Evolutionary conservation across 306 rosid genomes (phyloP), one percentile per base, ranked within the genome.

Genomic region (Quercus mongolica): DNA sequence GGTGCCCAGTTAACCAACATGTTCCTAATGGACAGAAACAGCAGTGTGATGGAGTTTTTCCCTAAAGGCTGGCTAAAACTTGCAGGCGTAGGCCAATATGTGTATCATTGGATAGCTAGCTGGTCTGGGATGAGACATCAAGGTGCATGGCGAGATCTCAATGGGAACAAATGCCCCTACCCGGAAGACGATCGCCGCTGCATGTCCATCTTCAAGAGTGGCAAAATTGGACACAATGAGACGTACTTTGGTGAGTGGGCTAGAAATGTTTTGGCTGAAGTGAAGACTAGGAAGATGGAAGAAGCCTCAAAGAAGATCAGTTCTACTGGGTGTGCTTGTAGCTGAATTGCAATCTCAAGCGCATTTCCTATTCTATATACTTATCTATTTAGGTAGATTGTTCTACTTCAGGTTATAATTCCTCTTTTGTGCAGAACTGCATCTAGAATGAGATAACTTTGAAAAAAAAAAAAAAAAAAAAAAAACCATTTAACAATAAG

Each of bases 41-140:
- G 97, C 69, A 88, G 92, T 61, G 91, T 92, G 1, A 87, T 92
- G 92, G 94, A 90, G 76, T 90, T 92, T 54, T 92, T 90, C 7
- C 92, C 97, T 33, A 87, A 84, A 78, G 94, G 92, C 0, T 88
- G 97, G 97, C 81, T 88, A 0, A 79, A 88, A 41, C 90, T 88
- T 1, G 97, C 92, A 2, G 92, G 97, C 3, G 88, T 90, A 19
- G 97, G 97, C 14, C 97, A 92, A 17, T 87, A 62, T 62, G 94
- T 92, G 6, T 71, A 3, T 81, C 94, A 74, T 4, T 92, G 91
- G 92, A 59, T 90, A 0, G 91, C 94, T 0, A 88, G 90, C 83
- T 90, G 97, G 94, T 87, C 94, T 0, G 94, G 97, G 28, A 92
- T 92, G 92, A 83, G 77, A 46, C 92, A 90, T 71, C 81, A 79